These are phyloP conservation scores for Poa pratensis DNA, from an alignment of 176 grass and related monocot genomes.

Conservation along the genomic window DNA sequence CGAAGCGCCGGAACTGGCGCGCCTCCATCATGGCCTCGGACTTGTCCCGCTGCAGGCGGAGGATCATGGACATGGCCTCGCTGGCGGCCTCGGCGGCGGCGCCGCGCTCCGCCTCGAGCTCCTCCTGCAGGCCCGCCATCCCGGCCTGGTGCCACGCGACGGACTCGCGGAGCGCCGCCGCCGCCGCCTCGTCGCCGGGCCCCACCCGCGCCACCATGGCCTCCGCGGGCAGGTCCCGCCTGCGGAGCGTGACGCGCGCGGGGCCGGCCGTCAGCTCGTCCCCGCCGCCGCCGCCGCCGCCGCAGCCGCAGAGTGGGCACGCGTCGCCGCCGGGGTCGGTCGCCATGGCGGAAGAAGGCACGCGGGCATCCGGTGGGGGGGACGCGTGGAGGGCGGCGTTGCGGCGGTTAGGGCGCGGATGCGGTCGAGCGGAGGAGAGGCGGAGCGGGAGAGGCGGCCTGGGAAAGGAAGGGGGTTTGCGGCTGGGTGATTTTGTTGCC, in stretches of 20 bases:
- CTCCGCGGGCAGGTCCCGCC: constrained; percentile 10
- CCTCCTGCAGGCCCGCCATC: constrained; percentile 45
- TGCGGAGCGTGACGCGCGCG: constrained; percentile 37
- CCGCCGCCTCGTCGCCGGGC: constrained; percentile 26
- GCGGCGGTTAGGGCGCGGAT: neutral
- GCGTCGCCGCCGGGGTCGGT: neutral
- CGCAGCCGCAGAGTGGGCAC: constrained; percentile 55
- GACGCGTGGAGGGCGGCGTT: neutral
- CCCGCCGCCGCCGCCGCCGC: neutral
- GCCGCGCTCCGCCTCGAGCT: constrained; percentile 75
- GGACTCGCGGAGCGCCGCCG: constrained; percentile 35
- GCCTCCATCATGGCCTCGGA: constrained; percentile 81
- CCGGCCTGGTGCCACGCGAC: constrained; percentile 46
- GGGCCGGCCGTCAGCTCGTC: neutral
- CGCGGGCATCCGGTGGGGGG: constrained; percentile 12
- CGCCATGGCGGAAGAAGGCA: neutral
- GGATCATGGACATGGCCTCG: constrained; percentile 89
- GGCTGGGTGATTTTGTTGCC: neutral
- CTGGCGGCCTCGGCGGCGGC: constrained; percentile 61
- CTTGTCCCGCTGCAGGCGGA: constrained; percentile 82
- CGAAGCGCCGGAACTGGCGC: constrained; percentile 69
- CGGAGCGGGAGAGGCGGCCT: constrained; percentile 1
- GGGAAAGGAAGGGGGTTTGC: neutral
- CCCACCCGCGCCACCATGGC: neutral
- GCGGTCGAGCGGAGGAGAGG: constrained; percentile 30